Conservation (phyloP, 2,329 filamentous ascomycete species). For the Fusarium agapanthi region DNA sequence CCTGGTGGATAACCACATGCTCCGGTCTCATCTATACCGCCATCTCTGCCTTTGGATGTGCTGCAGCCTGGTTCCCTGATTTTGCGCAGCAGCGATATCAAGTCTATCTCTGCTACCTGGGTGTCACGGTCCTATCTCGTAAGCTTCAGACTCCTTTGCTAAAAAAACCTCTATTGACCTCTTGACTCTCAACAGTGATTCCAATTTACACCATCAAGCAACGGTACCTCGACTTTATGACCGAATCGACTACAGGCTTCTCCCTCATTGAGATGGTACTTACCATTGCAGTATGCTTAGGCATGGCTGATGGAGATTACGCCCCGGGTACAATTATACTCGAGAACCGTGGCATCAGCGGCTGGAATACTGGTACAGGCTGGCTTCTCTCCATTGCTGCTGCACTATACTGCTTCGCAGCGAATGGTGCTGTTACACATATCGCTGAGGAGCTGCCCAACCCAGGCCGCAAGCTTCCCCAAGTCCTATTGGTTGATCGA, state of each 20-base stretch:
- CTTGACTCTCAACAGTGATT: rapidly evolving
- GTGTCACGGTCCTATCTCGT: neutral
- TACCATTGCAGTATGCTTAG: neutral
- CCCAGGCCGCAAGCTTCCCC: neutral
- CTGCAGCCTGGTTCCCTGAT: neutral
- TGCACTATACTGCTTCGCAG: neutral
- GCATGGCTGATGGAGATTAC: neutral
- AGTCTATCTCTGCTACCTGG: neutral
- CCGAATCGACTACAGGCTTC: neutral
- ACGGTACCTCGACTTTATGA: neutral
- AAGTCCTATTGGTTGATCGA: neutral
- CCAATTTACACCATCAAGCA: neutral
- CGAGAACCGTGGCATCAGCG: neutral
- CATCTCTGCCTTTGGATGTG: neutral
- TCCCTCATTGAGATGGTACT: neutral
- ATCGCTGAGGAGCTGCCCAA: neutral
- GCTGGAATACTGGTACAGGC: neutral
- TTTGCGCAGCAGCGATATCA: neutral
- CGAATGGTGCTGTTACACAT: neutral
- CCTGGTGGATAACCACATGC: neutral
- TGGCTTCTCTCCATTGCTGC: neutral
- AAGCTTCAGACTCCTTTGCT: rapidly evolving
- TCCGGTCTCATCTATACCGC: neutral
- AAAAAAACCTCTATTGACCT: neutral
- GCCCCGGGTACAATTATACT: neutral